Base-by-base conservation (phyloP, 805 yeast species). In the Myxozyma nipponensis region DNA sequence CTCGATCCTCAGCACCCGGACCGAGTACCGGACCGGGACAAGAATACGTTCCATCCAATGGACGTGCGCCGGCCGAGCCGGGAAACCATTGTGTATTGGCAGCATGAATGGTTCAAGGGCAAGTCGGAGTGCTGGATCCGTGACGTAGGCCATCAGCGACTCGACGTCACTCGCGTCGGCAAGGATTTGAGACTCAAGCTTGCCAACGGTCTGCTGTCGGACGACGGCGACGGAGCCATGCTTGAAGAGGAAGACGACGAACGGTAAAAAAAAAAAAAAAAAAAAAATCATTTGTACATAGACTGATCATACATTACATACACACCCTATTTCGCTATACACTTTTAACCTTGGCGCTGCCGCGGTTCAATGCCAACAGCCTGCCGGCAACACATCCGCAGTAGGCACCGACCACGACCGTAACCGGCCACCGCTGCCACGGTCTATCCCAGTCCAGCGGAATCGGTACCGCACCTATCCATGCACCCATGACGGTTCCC, bases 401-500 rank as follows among this genome's bases (percentile, higher is more conserved):
- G 61, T 86, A 87, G 0, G 82, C 81, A 1, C 98, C 97, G 6
- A 78, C 74, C 13, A 91, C 72, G 39, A 91, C 74, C 0, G 98
- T 91, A 47, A 88, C 78, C 4, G 98, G 98, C 95, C 96, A 91
- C 46, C 74, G 77, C 68, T 91, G 98, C 98, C 98, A 91, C 23
- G 84, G 86, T 61, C 98, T 76, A 66, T 91, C 98, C 98, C 98
- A 91, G 67, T 91, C 98, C 52, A 93, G 73, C 0, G 98, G 97
- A 51, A 93, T 89, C 1, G 95, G 98, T 34, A 86, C 67, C 2
- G 91, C 96, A 15, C 98, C 97, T 1, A 88, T 58, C 98, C 98
- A 91, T 4, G 90, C 81, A 1, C 96, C 96, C 9, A 84, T 36
- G 36, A 73, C 56, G 0, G 73, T 67, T 3, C 78, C 78, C 9